Base-by-base conservation (phyloP, 2,329 filamentous ascomycete species). In the Pestalotiopsis sp. region DNA sequence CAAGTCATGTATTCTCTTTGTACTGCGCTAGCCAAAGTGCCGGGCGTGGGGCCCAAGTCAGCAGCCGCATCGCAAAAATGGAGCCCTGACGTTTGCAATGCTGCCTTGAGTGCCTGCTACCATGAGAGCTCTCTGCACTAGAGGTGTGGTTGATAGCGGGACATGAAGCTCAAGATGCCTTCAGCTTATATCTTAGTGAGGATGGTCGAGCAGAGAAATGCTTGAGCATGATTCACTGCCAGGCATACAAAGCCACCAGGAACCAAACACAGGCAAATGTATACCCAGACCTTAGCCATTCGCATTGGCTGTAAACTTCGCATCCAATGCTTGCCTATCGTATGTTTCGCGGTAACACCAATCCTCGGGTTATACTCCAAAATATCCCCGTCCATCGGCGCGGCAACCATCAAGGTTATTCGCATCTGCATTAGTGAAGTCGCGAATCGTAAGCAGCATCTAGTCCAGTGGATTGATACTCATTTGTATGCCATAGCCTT, bases 81-180 rank as follows among this genome's bases (percentile, higher is more conserved):
- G 62, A 17, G 36, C 25, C 62, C 62, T 65, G 62, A 65, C 62
- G 62, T 65, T 65, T 65, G 62, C 62, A 13, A 65, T 65, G 62
- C 62, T 65, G 62, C 62, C 62, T 65, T 23, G n/a, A 38, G 13
- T 52, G 41, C 36, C 27, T 63, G 25, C 14, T 14, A 38, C 25
- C 7, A 60, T 38, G 57, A n/a, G 25, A 60, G 57, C 57, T 27
- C 31, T 60, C 12, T 38, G 17, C 25, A 12, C 14, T 11, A 23
- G 57, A 17, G 14, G 20, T n/a, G 25, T 38, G 14, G 20, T 52
- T 52, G 45, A 52, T n/a, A 6, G 45, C 45, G 45, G 45, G 45
- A 52, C 45, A 23, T n/a, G 17, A n/a, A 36, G 31, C 7, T 36
- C 31, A 36, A 36, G 31, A 36, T 36, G 31, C 31, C 31, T 36